Conservation (phyloP, 1,284 basidiomycete genomes). For the Leccinum solheimii region DNA sequence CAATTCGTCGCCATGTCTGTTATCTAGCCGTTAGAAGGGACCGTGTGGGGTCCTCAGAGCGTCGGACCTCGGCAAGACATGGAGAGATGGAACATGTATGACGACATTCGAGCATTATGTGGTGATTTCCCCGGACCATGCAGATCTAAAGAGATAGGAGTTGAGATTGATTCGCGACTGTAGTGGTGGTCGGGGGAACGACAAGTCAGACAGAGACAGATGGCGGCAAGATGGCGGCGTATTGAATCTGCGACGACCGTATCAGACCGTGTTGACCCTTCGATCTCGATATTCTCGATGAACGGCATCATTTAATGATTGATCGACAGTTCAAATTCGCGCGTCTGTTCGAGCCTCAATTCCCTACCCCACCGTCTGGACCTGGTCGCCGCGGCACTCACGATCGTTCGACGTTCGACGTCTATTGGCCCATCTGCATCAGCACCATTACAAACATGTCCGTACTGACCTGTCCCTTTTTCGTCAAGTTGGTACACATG, state of each 20-base stretch:
- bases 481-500: neutral
- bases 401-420: neutral
- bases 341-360: neutral
- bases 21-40: neutral
- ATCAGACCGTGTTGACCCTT: conserved; percentile 4
- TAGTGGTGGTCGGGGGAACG: neutral
- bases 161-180: conserved; percentile 3
- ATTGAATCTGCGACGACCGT: neutral
- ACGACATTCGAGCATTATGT: neutral
- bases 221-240: neutral
- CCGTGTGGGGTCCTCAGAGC: neutral
- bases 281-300: conserved; percentile 1
- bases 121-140: neutral
- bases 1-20: neutral
- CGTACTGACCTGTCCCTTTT: neutral
- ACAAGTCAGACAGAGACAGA: neutral
- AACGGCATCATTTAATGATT: conserved; percentile 11
- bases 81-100: neutral
- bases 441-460: no score
- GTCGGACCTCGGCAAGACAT: neutral
- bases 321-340: neutral
- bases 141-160: neutral
- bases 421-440: neutral
- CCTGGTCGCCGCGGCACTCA: conserved; percentile 5
- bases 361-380: neutral